A percentile compares a stretch with the other conserved stretches of the same genome.
phyloP scores from a whole-genome alignment of 2,329 filamentous ascomycete genomes.

The Helotiales sp. region DNA sequence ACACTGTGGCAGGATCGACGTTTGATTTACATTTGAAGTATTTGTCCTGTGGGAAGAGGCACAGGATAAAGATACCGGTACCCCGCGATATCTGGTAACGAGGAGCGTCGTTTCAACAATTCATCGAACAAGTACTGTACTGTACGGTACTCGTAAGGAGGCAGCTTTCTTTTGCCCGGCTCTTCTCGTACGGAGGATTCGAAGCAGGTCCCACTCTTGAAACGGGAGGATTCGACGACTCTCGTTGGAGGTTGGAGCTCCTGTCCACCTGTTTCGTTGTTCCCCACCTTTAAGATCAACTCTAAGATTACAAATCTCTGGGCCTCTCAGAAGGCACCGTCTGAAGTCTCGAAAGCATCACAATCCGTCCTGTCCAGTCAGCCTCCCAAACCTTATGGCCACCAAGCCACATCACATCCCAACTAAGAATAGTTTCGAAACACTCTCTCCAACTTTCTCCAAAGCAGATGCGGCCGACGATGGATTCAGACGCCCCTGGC shows the following conservation, averaged over 20 bases:
- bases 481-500: not conserved
- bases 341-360: not conserved
- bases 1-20: not conserved
- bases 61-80: too few relatives aligned
- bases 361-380: not conserved
- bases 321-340: not conserved
- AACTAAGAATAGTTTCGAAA: constrained; percentile 1
- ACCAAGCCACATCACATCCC: not conserved
- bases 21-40: constrained; percentile 1
- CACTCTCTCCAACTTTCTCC: too few relatives aligned
- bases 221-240: not conserved
- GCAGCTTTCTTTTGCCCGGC: too few relatives aligned
- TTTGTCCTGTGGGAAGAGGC: not conserved
- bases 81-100: not conserved
- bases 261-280: not conserved
- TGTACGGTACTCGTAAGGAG: too few relatives aligned
- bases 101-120: not conserved
- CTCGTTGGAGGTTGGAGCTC: too few relatives aligned
- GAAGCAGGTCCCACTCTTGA: not conserved
- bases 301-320: not conserved
- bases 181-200: too few relatives aligned
- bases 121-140: too few relatives aligned
- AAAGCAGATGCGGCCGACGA: not conserved
- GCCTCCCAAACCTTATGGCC: not conserved
- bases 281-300: not conserved